Percentiles rank a stretch among this genome's conserved stretches.
Evolutionary conservation across 345 rosid genomes (phyloP).

Genomic region (Moricandia arvensis): DNA sequence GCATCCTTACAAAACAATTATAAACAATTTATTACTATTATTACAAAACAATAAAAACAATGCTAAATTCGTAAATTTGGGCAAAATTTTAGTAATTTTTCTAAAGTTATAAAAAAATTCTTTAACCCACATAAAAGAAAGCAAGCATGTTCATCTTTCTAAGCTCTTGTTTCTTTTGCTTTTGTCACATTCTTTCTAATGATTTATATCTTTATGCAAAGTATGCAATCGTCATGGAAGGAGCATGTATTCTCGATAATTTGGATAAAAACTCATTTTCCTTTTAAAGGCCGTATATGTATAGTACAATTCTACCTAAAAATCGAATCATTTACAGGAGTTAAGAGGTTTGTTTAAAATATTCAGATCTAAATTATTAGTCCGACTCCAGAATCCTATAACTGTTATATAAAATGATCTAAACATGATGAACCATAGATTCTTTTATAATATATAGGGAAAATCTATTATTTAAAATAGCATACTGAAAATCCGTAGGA

Average conservation of each 20-base stretch:
- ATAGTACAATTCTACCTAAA: background rate
- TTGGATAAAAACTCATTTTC: background rate
- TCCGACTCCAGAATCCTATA: background rate
- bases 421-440: background rate
- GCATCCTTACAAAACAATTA: background rate
- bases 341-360: background rate
- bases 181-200: slow-evolving; percentile 6
- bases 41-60: background rate
- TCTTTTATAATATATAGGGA: background rate
- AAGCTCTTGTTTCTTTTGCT: slow-evolving; percentile 19
- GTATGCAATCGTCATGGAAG: slow-evolving; percentile 1
- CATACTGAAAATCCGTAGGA: background rate
- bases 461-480: background rate
- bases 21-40: slow-evolving; percentile 4
- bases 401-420: background rate
- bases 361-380: background rate
- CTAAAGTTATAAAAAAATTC: slow-evolving; percentile 6
- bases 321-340: background rate
- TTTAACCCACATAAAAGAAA: slow-evolving; percentile 29
- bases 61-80: background rate
- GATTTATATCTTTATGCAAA: slow-evolving; percentile 28
- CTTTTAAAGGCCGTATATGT: background rate
- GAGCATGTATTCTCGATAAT: background rate
- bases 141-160: slow-evolving; percentile 26
- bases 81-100: slow-evolving; percentile 22